Evolutionary conservation across 1,284 basidiomycete genomes (phyloP).

Genomic region (Moniliophthora roreri): DNA sequence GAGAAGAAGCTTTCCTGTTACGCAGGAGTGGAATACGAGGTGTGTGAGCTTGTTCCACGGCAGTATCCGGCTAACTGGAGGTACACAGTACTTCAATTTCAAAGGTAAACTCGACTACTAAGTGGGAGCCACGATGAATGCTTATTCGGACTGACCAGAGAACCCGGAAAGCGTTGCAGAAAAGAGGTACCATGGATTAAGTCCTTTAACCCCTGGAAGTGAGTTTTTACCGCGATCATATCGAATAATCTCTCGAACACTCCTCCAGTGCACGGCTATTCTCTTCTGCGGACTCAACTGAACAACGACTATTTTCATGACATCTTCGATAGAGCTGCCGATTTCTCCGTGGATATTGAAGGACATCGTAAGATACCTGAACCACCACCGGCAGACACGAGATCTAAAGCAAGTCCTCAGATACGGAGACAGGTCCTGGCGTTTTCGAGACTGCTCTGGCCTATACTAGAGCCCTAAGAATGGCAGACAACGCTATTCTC

Average conservation of each 20-base stretch:
- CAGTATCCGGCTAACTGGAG: background rate
- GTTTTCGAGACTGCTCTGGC: constrained; percentile 94
- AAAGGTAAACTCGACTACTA: constrained; percentile 52
- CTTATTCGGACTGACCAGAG: constrained; percentile 46
- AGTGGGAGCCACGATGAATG: background rate
- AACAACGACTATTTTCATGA: constrained; percentile 91
- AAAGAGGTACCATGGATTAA: constrained; percentile 77
- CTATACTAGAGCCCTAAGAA: constrained; percentile 80
- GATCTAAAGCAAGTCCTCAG: constrained; percentile 36
- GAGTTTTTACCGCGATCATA: constrained; percentile 31
- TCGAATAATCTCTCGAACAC: background rate
- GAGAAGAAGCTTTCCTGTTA: constrained; percentile 59
- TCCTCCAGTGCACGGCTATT: constrained; percentile 86
- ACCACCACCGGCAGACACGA: background rate
- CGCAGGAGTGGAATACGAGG: constrained; percentile 92
- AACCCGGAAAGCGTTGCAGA: constrained; percentile 72
- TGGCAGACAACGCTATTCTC: constrained; percentile 93
- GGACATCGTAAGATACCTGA: constrained; percentile 77
- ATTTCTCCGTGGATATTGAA: constrained; percentile 86
- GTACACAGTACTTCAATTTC: constrained; percentile 88
- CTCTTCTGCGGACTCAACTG: constrained; percentile 82
- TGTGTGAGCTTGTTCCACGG: constrained; percentile 30
- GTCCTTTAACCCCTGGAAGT: constrained; percentile 91
- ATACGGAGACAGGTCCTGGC: constrained; percentile 94
- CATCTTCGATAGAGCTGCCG: constrained; percentile 75